Percentiles rank a stretch among this genome's conserved stretches.
phyloP scores from a whole-genome alignment of 2,329 filamentous ascomycete genomes.

The Microdochium nivale region DNA sequence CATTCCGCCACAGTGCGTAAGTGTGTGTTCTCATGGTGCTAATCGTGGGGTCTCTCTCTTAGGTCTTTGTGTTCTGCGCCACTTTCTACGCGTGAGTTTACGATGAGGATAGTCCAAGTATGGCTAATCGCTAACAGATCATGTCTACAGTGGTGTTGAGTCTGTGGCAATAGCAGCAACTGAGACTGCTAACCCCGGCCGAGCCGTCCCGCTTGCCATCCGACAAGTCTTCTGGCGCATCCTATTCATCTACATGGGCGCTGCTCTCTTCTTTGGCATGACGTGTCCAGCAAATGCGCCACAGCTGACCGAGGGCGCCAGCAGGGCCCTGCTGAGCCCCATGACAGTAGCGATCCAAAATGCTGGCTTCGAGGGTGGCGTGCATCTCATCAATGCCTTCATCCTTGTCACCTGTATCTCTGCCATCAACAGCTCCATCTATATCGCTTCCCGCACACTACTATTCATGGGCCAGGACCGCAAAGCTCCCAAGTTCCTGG shows the following conservation, averaged over 20 bases:
- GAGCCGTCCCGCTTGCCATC: conserved; percentile 48
- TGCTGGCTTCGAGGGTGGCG: conserved; percentile 64
- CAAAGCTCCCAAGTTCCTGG: conserved; percentile 63
- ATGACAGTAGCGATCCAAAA: conserved; percentile 68
- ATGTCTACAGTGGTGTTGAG: conserved; percentile 21
- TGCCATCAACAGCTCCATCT: conserved; percentile 68
- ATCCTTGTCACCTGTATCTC: conserved; percentile 66
- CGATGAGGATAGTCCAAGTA: background rate
- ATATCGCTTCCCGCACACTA: conserved; percentile 67
- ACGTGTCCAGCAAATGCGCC: conserved; percentile 62
- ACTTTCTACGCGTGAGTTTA: conserved; percentile 61
- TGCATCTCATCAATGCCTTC: conserved; percentile 70
- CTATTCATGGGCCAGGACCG: conserved; percentile 67
- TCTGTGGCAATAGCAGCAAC: conserved; percentile 51
- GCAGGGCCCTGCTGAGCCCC: conserved; percentile 59
- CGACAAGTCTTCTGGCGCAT: conserved; percentile 55
- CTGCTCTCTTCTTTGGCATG: conserved; percentile 66
- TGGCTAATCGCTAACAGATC: background rate
- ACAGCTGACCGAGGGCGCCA: conserved; percentile 51
- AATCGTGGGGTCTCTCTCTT: conserved; percentile 22
- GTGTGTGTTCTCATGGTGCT: background rate
- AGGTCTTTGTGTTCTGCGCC: conserved; percentile 61
- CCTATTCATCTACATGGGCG: conserved; percentile 57
- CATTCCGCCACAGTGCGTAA: background rate
- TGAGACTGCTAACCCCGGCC: conserved; percentile 48